A percentile compares a stretch with the other conserved stretches of the same genome.
Evolutionary conservation across 2,329 filamentous ascomycete genomes (phyloP).

Genomic region (Microcyclospora pomicola): DNA sequence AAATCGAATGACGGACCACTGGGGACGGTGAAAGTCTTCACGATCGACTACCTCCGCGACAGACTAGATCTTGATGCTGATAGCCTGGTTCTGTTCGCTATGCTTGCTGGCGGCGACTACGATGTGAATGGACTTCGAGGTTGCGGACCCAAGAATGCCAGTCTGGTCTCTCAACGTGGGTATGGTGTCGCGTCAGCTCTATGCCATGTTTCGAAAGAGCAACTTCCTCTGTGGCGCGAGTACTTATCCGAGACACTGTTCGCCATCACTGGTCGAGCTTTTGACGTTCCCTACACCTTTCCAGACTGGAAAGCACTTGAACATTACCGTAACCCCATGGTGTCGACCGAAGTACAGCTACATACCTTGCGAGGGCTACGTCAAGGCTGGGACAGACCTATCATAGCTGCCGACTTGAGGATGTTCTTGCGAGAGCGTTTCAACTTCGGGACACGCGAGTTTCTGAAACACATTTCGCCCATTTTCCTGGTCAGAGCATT

Average conservation of each 20-base stretch:
- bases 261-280: not conserved
- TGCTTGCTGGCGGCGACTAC: conserved; percentile 31
- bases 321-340: conserved; percentile 25
- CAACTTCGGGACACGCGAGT: conserved; percentile 26
- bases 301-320: conserved; percentile 18
- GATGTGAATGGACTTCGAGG: conserved; percentile 22
- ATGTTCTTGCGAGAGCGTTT: conserved; percentile 22
- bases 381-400: conserved; percentile 16
- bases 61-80: conserved; percentile 22
- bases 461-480: conserved; percentile 26
- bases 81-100: conserved; percentile 27
- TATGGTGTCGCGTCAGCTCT: conserved; percentile 23
- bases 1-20: not conserved
- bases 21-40: conserved; percentile 19
- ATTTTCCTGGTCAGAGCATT: conserved; percentile 21
- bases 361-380: conserved; percentile 16
- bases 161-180: conserved; percentile 15
- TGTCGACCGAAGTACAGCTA: conserved; percentile 22
- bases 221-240: conserved; percentile 15
- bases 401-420: conserved; percentile 24
- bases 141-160: conserved; percentile 24
- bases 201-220: conserved; percentile 9
- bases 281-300: conserved; percentile 14
- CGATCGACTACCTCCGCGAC: conserved; percentile 16
- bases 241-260: conserved; percentile 8